A percentile compares a stretch with the other conserved stretches of the same genome.
phyloP scores from a whole-genome alignment of 116 monocot species.

The Phalaenopsis hybrid region DNA sequence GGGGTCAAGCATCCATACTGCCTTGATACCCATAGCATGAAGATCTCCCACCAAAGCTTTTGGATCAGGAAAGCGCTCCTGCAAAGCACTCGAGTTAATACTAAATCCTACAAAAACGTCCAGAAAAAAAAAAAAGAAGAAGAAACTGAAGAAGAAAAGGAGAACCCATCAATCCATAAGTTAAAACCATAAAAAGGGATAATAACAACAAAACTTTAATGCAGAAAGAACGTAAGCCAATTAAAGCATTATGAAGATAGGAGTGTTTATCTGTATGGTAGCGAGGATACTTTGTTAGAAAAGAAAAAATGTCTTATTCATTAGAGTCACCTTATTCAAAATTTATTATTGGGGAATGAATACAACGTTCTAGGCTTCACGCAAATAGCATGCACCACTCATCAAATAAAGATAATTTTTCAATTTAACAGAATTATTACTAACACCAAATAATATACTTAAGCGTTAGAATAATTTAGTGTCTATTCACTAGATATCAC shows the following conservation, averaged over 20 bases:
- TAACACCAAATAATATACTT: too few relatives aligned
- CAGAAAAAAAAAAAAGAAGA: neutral
- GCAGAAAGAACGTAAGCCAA: neutral
- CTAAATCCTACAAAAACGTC: neutral
- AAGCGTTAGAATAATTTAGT: too few relatives aligned
- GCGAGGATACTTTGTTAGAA: too few relatives aligned
- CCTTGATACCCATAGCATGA: conserved; percentile 70
- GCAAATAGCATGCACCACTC: too few relatives aligned
- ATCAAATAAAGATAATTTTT: too few relatives aligned
- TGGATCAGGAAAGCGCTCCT: conserved; percentile 90
- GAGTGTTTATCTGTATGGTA: too few relatives aligned
- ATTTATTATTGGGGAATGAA: too few relatives aligned
- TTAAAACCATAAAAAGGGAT: neutral
- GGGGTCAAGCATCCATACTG: conserved; percentile 99
- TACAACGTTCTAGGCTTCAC: too few relatives aligned
- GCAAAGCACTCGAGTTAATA: conserved; percentile 13
- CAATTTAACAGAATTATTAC: too few relatives aligned
- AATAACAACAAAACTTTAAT: neutral
- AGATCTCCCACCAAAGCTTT: conserved; percentile 72
- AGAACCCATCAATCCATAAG: neutral
- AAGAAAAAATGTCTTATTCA: too few relatives aligned
- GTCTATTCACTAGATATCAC: too few relatives aligned
- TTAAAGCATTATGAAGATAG: neutral
- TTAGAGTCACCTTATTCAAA: too few relatives aligned
- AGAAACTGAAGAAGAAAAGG: neutral